Evolutionary conservation across 2,329 filamentous ascomycete genomes (phyloP), one percentile per base, ranked within the genome.

Genomic region (Cladophialophora psammophila): DNA sequence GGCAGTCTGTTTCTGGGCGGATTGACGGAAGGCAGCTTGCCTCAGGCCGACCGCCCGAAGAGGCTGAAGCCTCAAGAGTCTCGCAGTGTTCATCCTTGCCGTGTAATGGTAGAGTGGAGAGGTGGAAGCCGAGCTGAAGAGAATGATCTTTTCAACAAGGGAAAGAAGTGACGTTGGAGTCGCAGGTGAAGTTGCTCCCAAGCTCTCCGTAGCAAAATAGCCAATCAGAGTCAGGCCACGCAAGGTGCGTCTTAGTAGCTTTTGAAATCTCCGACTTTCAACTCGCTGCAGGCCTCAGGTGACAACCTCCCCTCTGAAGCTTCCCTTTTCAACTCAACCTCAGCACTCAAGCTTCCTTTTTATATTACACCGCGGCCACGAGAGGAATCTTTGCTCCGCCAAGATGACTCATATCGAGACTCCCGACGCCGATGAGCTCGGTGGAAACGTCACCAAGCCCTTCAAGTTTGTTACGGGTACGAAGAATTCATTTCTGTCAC

Each of bases 381-480:
- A 76, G 76, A 74, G 78, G 77, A 76, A 74, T 78, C 73, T 75
- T 69, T 60, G 65, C 67, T 69, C 72, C 76, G 83, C 82, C 87
- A 94, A 84, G 76, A 99, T 99, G 94, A 91, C 93, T 81, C 92
- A 96, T 84, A 82, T 83, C 77, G 80, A 81, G 72, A 78, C 81
- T 73, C 77, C 76, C 68, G 90, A 92, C 73, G 80, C 82, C 78
- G 92, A 92, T 79, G 90, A 92, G 78, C 86, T 88, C 79, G 88
- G 88, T 79, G 91, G 96, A 82, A 86, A 87, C 82, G 86, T 87
- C 75, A 97, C 94, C 85, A 99, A 97, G 90, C 96, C 96, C 83
- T 99, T 99, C 91, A 99, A 99, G 91, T 73, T 78, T 77, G 79
- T 74, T 48, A 74, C 80, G 72, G 80, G 79, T 81, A 79, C 35